Evolutionary conservation across 805 yeast genomes (phyloP), one percentile per base, ranked within the genome.

Genomic region (Vanderwaltozyma polyspora): DNA sequence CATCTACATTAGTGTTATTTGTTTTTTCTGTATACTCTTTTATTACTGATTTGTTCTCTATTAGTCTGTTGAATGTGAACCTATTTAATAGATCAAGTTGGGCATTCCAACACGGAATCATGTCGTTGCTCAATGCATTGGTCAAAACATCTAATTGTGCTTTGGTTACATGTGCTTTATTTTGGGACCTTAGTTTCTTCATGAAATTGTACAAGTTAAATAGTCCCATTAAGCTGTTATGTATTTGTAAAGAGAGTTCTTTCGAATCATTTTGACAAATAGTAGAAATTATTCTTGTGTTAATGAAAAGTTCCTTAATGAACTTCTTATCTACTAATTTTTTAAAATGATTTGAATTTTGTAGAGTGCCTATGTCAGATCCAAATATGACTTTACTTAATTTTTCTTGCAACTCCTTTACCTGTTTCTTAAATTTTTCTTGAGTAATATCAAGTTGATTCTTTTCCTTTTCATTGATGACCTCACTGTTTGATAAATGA

Each of bases 201-300:
- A 48, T 26, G 25, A 49, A 51, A 19, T 43, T 45, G 30, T 42
- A 39, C 7, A 50, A 32, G 29, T 48, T 49, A 13, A 41, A 38
- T 31, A 50, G 47, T 11, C 57, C 57, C 26, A 44, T 33, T 19
- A 44, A 29, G 26, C 54, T 48, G 32, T 50, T 51, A 18, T 42
- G 42, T 24, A 50, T 19, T 22, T 45, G 52, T 16, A 37, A 14
- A 5, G 28, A 13, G 9, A 13, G 8, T 13, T n/a, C 18, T 11
- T 23, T 11, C 5, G n/a, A 23, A 5, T 23, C 25, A 6, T 7
- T 23, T 13, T 23, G 10, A 13, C n/a, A 11, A 23, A 7, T 23
- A 11, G 5, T 7, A 11, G 10, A 13, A 7, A 23, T 7, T 11
- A 11, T n/a, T n/a, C n/a, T n/a, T n/a, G n/a, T n/a, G n/a, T n/a